These are phyloP conservation scores for Russula compacta DNA, from an alignment of 768 basidiomycete genomes.

Conservation along the genomic window DNA sequence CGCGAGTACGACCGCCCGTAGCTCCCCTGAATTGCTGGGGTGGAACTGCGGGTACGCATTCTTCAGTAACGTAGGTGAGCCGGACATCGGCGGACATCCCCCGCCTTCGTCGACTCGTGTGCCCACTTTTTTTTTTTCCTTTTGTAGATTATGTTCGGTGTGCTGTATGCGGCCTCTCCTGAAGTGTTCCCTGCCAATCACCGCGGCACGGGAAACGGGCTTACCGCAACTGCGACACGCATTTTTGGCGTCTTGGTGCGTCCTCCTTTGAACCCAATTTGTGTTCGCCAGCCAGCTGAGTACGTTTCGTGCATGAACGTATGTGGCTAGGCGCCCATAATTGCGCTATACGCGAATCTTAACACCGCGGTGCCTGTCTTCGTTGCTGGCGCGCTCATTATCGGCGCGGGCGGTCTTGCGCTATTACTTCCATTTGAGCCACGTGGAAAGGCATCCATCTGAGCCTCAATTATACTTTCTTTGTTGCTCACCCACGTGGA, in stretches of 20 bases:
- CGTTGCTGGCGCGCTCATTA: slow-evolving; percentile 54
- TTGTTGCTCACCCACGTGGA: neutral
- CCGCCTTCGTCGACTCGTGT: slow-evolving; percentile 1
- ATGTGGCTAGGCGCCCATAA: slow-evolving; percentile 50
- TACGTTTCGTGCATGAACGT: neutral
- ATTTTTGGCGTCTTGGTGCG: slow-evolving; percentile 63
- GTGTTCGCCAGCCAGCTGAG: neutral
- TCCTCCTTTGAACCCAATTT: slow-evolving; percentile 5
- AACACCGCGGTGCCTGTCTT: slow-evolving; percentile 62
- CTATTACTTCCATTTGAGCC: slow-evolving; percentile 67
- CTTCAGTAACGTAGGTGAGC: slow-evolving; percentile 41
- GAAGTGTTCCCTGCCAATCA: slow-evolving; percentile 67
- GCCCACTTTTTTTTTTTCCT: neutral
- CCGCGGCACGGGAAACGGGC: slow-evolving; percentile 62
- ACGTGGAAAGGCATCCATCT: slow-evolving; percentile 63
- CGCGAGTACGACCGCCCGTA: slow-evolving; percentile 63
- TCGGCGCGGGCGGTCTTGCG: slow-evolving; percentile 50
- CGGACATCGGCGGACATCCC: neutral
- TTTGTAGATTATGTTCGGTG: slow-evolving; percentile 62
- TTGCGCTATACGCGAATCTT: slow-evolving; percentile 61
- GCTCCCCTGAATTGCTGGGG: slow-evolving; percentile 56
- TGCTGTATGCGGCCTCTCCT: slow-evolving; percentile 59
- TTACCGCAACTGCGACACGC: slow-evolving; percentile 49
- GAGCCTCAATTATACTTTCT: slow-evolving; percentile 8
- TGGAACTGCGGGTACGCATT: slow-evolving; percentile 79